Conservation (phyloP, 2,329 filamentous ascomycete genomes). For the Pyrenochaeta sp. region DNA sequence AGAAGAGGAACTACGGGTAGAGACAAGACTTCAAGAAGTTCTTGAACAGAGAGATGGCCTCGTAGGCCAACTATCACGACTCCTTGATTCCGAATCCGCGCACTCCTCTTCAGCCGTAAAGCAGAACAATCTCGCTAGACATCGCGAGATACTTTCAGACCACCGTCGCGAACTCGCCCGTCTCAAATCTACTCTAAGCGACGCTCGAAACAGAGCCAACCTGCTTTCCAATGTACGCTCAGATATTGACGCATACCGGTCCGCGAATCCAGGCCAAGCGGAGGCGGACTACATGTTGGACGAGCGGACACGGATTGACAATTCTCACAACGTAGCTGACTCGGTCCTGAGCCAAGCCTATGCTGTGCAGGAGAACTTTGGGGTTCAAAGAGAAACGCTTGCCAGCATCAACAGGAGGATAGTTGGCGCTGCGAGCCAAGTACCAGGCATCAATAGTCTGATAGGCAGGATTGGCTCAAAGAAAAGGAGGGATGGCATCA, state of each 20-base stretch:
- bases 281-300: conserved; percentile 98
- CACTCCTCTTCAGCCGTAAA: conserved; percentile 93
- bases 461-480: conserved; percentile 93
- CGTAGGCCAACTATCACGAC: conserved; percentile 81
- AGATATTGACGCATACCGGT: conserved; percentile 89
- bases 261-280: conserved; percentile 79
- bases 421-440: conserved; percentile 85
- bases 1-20: conserved; percentile 81
- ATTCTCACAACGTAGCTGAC: conserved; percentile 88
- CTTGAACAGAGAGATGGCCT: conserved; percentile 86
- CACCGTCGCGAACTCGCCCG: conserved; percentile 84
- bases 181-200: conserved; percentile 75
- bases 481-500: conserved; percentile 93
- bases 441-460: conserved; percentile 90
- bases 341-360: conserved; percentile 94
- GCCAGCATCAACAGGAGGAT: conserved; percentile 91
- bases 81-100: conserved; percentile 90
- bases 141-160: conserved; percentile 87
- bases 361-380: conserved; percentile 92
- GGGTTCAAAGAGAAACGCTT: conserved; percentile 84
- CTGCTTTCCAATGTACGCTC: conserved; percentile 88
- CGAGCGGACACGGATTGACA: conserved; percentile 85
- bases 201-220: conserved; percentile 86
- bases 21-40: conserved; percentile 83
- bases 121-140: conserved; percentile 91